A percentile compares a stretch with the other conserved stretches of the same genome.
Conservation (phyloP, 352 stramenopile species). For the Globisporangium middletonii region DNA sequence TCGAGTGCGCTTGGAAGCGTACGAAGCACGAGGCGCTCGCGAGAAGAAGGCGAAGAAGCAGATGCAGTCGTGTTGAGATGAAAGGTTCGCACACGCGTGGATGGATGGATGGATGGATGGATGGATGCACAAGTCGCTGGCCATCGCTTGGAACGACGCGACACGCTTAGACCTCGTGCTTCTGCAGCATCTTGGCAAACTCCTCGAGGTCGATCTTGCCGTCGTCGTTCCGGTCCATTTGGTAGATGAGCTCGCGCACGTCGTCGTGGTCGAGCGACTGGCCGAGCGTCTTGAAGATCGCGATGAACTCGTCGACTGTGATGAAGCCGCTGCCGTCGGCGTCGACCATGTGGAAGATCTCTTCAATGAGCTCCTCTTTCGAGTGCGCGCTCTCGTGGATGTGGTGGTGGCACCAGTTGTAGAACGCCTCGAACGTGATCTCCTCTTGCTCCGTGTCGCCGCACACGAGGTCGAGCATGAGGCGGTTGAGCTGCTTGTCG, state of each 20-base stretch:
- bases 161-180: conserved; percentile 38
- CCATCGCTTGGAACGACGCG: conserved; percentile 5
- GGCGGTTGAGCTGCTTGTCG: conserved; percentile 42
- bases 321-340: conserved; percentile 52
- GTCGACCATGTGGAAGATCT: conserved; percentile 75
- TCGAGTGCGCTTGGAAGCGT: too few relatives aligned
- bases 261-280: conserved; percentile 70
- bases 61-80: too few relatives aligned
- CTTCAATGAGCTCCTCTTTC: conserved; percentile 55
- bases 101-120: neutral
- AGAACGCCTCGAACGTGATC: conserved; percentile 64
- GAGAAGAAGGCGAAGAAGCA: too few relatives aligned
- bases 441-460: conserved; percentile 28
- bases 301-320: conserved; percentile 69
- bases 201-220: conserved; percentile 73
- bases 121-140: neutral
- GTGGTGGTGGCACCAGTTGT: conserved; percentile 60
- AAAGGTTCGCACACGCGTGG: conserved; percentile 5
- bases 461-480: conserved; percentile 50
- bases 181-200: conserved; percentile 67
- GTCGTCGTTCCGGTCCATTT: conserved; percentile 71
- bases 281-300: conserved; percentile 61
- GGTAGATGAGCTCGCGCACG: conserved; percentile 65
- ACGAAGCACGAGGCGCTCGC: too few relatives aligned
- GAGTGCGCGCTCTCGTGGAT: conserved; percentile 48